Conservation (phyloP, 2,329 filamentous ascomycete species). For the Diaporthe longicolla region DNA sequence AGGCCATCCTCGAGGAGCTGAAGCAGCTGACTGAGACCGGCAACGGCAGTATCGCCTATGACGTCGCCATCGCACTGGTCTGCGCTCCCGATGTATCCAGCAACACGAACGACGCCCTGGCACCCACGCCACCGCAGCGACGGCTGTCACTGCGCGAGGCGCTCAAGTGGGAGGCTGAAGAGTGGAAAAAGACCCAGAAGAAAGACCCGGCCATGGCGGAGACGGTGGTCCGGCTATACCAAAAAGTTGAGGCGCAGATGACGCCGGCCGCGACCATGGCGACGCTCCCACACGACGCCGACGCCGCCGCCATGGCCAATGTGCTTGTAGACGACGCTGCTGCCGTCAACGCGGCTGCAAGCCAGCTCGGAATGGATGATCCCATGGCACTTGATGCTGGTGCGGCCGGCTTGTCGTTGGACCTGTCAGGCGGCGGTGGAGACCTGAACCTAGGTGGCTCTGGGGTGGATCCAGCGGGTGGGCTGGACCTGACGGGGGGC, state of each 20-base stretch:
- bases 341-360: constrained; percentile 53
- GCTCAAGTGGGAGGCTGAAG: constrained; percentile 70
- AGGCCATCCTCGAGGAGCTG: constrained; percentile 77
- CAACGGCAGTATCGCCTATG: constrained; percentile 70
- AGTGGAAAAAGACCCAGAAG: constrained; percentile 69
- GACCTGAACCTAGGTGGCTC: constrained; percentile 54
- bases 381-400: constrained; percentile 54
- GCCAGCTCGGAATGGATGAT: constrained; percentile 40
- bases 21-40: constrained; percentile 72
- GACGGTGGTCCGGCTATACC: constrained; percentile 72
- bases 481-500: constrained; percentile 54
- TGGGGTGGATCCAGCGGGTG: constrained; percentile 54
- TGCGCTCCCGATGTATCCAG: constrained; percentile 74
- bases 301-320: constrained; percentile 50
- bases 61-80: constrained; percentile 77
- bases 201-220: constrained; percentile 72
- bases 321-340: constrained; percentile 56
- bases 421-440: constrained; percentile 55
- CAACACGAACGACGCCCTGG: constrained; percentile 59
- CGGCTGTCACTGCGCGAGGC: constrained; percentile 72
- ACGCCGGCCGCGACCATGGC: constrained; percentile 45
- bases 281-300: constrained; percentile 44
- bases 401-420: constrained; percentile 61
- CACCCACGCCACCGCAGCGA: constrained; percentile 57
- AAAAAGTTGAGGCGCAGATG: constrained; percentile 77